A percentile compares a stretch with the other conserved stretches of the same genome.
phyloP scores from a whole-genome alignment of 169 alveolate species.

The Cryptosporidium sp. region DNA sequence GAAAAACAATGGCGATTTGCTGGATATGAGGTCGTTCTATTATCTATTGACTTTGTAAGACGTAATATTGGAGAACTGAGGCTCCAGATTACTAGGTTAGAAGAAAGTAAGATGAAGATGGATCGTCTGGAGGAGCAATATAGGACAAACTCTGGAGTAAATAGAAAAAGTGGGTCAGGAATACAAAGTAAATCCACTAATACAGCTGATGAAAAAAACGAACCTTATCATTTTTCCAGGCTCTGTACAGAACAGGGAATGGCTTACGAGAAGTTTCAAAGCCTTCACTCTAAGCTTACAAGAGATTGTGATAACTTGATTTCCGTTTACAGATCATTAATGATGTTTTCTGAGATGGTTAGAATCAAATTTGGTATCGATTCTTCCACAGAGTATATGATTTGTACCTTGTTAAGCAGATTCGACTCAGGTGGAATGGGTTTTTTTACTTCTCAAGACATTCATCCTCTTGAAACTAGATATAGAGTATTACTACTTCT shows the following conservation, averaged over 20 bases:
- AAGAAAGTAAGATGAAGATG: slow-evolving; percentile 25
- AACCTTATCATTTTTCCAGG: background rate
- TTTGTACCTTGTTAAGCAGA: background rate
- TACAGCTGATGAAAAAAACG: background rate
- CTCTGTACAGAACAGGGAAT: background rate
- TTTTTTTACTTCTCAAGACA: background rate
- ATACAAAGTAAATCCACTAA: background rate
- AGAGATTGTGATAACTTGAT: slow-evolving; percentile 24
- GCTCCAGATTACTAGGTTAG: slow-evolving; percentile 17
- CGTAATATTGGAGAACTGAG: slow-evolving; percentile 45
- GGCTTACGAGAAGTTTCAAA: slow-evolving; percentile 3
- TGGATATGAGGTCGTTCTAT: slow-evolving; percentile 20
- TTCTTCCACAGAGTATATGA: slow-evolving; percentile 15
- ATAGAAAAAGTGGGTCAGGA: background rate
- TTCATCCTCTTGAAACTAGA: slow-evolving; percentile 62
- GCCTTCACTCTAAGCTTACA: slow-evolving; percentile 4
- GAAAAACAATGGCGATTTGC: slow-evolving; percentile 46
- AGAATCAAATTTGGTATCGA: slow-evolving; percentile 24
- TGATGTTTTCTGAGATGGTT: slow-evolving; percentile 52
- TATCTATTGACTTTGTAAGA: slow-evolving; percentile 19
- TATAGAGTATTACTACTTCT: slow-evolving; percentile 46
- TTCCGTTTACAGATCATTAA: slow-evolving; percentile 9
- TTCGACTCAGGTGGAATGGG: slow-evolving; percentile 59
- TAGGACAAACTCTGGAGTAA: background rate
- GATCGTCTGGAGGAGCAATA: background rate